A percentile compares a stretch with the other conserved stretches of the same genome.
Conservation (phyloP, 805 yeast species). For the Suhomyces sp. region DNA sequence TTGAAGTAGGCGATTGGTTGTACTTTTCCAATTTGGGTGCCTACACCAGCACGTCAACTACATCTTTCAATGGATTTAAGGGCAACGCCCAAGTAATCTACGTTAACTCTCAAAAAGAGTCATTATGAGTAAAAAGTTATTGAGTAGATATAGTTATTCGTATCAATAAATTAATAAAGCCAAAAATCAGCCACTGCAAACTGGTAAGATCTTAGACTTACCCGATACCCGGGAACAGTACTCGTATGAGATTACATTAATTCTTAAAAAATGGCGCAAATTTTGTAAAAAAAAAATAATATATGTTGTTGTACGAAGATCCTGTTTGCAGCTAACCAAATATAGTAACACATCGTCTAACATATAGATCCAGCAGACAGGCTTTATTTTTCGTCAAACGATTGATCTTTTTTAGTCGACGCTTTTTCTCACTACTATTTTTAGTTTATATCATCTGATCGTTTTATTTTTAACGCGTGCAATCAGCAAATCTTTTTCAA, state of each 20-base stretch:
- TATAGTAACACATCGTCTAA: not conserved
- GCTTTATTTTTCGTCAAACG: not conserved
- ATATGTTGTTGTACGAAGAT: not conserved
- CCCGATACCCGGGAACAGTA: not conserved
- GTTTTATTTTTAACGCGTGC: not conserved
- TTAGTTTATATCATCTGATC: not conserved
- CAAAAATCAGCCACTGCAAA: too few species aligned
- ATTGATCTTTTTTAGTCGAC: not conserved
- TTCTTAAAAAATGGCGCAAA: not conserved
- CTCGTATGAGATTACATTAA: not conserved
- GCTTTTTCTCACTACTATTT: not conserved
- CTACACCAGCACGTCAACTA: conserved; percentile 89
- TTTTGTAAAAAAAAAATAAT: not conserved
- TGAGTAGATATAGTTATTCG: not conserved
- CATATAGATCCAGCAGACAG: not conserved
- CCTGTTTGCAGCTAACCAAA: not conserved
- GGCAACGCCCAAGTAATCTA: conserved; percentile 59
- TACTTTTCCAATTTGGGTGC: conserved; percentile 85
- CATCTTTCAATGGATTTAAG: conserved; percentile 86
- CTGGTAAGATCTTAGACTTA: not conserved
- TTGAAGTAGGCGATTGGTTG: conserved; percentile 88
- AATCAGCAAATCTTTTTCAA: not conserved
- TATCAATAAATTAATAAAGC: not conserved
- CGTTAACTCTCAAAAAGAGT: conserved; percentile 30
- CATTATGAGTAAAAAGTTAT: not conserved